A percentile compares a stretch with the other conserved stretches of the same genome.
Conservation (phyloP, 176 grass and related monocot genomes). For the Dactylis glomerata region DNA sequence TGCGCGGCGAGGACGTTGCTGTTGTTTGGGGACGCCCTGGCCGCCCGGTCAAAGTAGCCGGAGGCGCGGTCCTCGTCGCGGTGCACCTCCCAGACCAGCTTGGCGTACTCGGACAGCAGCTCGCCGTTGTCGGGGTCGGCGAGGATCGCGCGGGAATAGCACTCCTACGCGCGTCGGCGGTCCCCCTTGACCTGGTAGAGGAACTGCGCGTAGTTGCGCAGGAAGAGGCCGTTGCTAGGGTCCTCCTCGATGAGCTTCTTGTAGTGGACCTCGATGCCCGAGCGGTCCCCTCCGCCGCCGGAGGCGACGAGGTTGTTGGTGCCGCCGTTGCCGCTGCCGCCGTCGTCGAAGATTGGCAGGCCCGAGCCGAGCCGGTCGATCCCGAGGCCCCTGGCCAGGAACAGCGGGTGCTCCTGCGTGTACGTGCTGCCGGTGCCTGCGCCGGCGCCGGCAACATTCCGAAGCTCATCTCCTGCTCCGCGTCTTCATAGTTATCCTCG, state of each 20-base stretch:
- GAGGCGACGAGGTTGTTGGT: conserved; percentile 21
- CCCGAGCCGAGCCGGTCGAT: conserved; percentile 80
- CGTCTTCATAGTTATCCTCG: background rate
- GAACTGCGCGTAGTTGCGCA: conserved; percentile 79
- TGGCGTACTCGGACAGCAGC: no score
- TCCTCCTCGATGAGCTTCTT: conserved; percentile 90
- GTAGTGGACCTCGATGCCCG: conserved; percentile 68
- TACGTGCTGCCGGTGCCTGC: conserved; percentile 8
- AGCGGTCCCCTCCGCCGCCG: conserved; percentile 50
- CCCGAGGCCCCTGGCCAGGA: conserved; percentile 79
- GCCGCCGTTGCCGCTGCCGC: background rate
- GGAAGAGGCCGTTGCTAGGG: conserved; percentile 69
- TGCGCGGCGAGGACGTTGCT: conserved; percentile 78
- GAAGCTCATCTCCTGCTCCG: background rate
- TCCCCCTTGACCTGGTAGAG: conserved; percentile 79
- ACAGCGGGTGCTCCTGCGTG: conserved; percentile 55
- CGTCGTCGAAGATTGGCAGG: conserved; percentile 17
- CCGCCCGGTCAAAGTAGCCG: conserved; percentile 74
- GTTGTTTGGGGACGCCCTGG: conserved; percentile 53
- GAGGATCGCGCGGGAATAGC: conserved; percentile 86
- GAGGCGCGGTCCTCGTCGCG: conserved; percentile 73
- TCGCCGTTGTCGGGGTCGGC: no score
- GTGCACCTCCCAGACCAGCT: conserved; percentile 83
- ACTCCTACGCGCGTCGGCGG: conserved; percentile 68
- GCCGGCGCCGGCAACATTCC: conserved; percentile 16